Conservation (phyloP, 73 alveolate species). For the Paramecium biaurelia region DNA sequence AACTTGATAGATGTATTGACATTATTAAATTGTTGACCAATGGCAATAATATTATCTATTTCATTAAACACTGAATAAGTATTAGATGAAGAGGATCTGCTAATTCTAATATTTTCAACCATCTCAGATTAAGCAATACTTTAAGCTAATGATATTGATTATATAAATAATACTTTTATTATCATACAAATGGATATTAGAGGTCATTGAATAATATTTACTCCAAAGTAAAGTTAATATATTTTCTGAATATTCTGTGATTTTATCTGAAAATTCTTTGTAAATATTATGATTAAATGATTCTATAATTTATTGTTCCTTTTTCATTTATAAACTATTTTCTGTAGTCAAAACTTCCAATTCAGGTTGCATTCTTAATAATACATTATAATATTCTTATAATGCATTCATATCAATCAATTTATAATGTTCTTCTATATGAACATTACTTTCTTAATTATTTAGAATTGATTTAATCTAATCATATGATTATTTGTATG, state of each 20-base stretch:
- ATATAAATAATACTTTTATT: not conserved
- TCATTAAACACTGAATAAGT: not conserved
- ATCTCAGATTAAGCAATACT: conserved; percentile 39
- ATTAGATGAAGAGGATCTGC: not conserved
- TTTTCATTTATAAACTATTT: not conserved
- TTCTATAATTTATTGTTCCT: not conserved
- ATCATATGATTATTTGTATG: not conserved
- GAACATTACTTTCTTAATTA: not conserved
- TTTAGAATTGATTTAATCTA: not conserved
- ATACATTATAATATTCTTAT: not conserved
- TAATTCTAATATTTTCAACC: not conserved
- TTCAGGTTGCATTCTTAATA: conserved; percentile 23
- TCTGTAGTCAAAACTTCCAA: not conserved
- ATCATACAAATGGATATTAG: not conserved
- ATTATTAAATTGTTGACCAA: not conserved
- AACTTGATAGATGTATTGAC: not conserved
- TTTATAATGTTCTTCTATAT: not conserved
- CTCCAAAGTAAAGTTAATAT: not conserved
- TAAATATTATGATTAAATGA: not conserved
- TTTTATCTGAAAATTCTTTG: not conserved
- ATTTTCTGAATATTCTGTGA: not conserved
- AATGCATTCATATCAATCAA: not conserved
- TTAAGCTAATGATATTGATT: not conserved
- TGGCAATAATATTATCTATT: not conserved
- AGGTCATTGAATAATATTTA: not conserved